These are phyloP conservation scores for Helichrysum umbraculigerum DNA, from an alignment of 129 eudicot species.

Conservation along the genomic window DNA sequence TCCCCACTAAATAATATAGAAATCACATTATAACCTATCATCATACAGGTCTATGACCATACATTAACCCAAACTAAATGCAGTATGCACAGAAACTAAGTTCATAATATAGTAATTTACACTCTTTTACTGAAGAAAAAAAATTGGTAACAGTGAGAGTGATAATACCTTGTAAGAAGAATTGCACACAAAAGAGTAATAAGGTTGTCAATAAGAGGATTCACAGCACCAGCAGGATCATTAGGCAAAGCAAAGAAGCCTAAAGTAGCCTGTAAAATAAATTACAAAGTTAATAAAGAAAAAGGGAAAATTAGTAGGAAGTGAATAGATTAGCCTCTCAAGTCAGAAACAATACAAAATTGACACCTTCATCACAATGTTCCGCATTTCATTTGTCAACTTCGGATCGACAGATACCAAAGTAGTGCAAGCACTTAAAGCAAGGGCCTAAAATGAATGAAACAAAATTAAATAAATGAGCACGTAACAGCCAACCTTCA, in stretches of 20 bases:
- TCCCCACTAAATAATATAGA: slow-evolving; percentile 62
- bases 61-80: neutral
- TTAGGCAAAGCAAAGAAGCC: slow-evolving; percentile 93
- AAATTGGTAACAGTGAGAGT: neutral
- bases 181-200: slow-evolving; percentile 83
- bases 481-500: slow-evolving; percentile 7
- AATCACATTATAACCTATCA: neutral
- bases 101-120: slow-evolving; percentile 4
- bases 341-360: slow-evolving; percentile 8
- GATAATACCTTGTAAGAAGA: slow-evolving; percentile 82
- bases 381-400: slow-evolving; percentile 83
- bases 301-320: neutral
- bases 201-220: slow-evolving; percentile 85
- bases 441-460: slow-evolving; percentile 65
- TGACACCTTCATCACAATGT: slow-evolving; percentile 85
- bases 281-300: neutral
- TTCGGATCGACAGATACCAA: slow-evolving; percentile 98
- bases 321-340: slow-evolving; percentile 7
- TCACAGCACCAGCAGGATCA: slow-evolving; percentile 76
- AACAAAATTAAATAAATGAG: neutral
- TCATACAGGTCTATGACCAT: neutral
- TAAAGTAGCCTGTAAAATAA: slow-evolving; percentile 74
- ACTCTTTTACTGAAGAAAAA: neutral
- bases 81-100: slow-evolving; percentile 4
- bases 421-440: slow-evolving; percentile 97